Percentiles rank a stretch among this genome's conserved stretches.
Conservation (phyloP, 805 yeast species). For the Yarrowia divulgata region DNA sequence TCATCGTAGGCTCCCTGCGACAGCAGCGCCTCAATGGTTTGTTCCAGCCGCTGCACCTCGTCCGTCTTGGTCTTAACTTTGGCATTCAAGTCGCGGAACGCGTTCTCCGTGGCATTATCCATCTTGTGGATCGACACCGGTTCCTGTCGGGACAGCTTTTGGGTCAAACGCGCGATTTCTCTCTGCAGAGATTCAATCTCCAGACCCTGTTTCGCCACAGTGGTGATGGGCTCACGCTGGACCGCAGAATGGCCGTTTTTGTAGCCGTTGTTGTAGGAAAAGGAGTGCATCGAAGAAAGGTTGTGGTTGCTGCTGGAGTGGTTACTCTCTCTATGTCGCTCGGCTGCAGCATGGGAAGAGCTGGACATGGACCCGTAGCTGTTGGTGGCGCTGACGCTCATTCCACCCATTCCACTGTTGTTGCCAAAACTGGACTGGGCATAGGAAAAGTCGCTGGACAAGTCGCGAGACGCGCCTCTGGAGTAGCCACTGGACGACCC, state of each 20-base stretch:
- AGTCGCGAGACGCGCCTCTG: constrained; percentile 11
- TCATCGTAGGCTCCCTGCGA: constrained; percentile 25
- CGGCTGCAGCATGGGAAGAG: constrained; percentile 1
- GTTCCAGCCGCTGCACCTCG: constrained; percentile 16
- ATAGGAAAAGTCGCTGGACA: constrained; percentile 15
- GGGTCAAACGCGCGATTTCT: constrained; percentile 4
- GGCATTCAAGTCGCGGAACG: constrained; percentile 9
- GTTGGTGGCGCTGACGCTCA: not conserved
- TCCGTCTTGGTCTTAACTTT: constrained; percentile 12
- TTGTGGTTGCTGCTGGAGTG: no score
- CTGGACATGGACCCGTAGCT: constrained; percentile 23
- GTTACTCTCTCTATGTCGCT: constrained; percentile 1
- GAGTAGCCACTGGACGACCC: constrained; percentile 14
- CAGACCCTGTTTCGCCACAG: constrained; percentile 29
- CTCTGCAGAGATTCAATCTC: constrained; percentile 29
- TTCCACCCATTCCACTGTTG: constrained; percentile 4
- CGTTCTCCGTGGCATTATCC: constrained; percentile 7
- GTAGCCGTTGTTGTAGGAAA: not conserved
- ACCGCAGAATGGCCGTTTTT: not conserved
- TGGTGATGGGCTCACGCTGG: not conserved
- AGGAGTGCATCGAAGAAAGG: not conserved
- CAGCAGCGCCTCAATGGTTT: constrained; percentile 24
- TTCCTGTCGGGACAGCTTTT: constrained; percentile 16
- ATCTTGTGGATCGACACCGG: constrained; percentile 20
- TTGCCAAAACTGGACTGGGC: constrained; percentile 16